A percentile compares a stretch with the other conserved stretches of the same genome.
Evolutionary conservation across 1,284 basidiomycete species (phyloP).

Genomic region (Singerocomus inundabilis): DNA sequence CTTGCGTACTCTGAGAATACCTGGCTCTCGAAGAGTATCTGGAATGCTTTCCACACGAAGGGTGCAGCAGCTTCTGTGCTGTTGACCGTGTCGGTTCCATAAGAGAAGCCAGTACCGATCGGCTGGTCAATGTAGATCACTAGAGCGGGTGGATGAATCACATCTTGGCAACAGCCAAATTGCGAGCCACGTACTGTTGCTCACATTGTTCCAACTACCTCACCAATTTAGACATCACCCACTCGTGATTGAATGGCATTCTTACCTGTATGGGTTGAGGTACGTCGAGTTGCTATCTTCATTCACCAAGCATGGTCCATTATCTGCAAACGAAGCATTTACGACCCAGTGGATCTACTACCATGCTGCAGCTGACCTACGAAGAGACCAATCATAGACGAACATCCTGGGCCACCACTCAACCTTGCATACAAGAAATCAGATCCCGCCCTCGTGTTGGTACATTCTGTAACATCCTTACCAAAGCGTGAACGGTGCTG

Average conservation of each 20-base stretch:
- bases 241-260: background rate
- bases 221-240: constrained; percentile 1
- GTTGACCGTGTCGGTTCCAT: constrained; percentile 52
- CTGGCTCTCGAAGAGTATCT: constrained; percentile 63
- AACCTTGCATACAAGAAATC: constrained; percentile 24
- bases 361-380: constrained; percentile 28
- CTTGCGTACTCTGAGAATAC: constrained; percentile 57
- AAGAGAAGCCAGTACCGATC: constrained; percentile 66
- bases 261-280: constrained; percentile 33
- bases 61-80: constrained; percentile 50
- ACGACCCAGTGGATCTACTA: background rate
- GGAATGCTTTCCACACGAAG: constrained; percentile 62
- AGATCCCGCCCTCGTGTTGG: constrained; percentile 20
- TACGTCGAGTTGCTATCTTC: constrained; percentile 24
- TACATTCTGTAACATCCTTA: constrained; percentile 24
- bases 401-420: constrained; percentile 41
- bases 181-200: constrained; percentile 48
- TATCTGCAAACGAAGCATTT: constrained; percentile 14
- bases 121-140: constrained; percentile 80
- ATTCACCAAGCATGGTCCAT: constrained; percentile 33
- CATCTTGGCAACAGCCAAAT: background rate
- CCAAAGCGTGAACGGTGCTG: constrained; percentile 67
- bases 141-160: constrained; percentile 21
- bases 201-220: constrained; percentile 66
- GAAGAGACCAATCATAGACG: constrained; percentile 45